Conservation (phyloP, 164 flowering plant genomes). For the Protea cynaroides region DNA sequence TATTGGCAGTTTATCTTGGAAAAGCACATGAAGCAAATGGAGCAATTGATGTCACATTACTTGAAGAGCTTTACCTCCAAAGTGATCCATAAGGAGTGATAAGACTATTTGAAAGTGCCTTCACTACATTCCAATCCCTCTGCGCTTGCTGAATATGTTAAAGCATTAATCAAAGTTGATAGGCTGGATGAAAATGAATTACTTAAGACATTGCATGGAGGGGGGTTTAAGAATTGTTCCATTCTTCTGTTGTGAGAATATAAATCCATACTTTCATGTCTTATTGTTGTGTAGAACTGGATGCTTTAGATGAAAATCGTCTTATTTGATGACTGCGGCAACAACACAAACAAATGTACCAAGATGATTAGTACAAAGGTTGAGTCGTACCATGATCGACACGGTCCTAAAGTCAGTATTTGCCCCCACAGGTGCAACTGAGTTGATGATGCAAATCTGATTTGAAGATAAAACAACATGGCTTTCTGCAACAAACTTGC, state of each 20-base stretch:
- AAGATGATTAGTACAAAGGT: too few relatives aligned
- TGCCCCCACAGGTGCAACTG: too few relatives aligned
- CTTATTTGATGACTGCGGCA: too few relatives aligned
- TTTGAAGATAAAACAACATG: too few relatives aligned
- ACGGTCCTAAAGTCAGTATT: too few relatives aligned
- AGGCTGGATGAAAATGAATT: constrained; percentile 58
- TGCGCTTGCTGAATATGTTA: constrained; percentile 67
- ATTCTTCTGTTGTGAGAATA: not conserved
- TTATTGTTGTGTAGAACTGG: too few relatives aligned
- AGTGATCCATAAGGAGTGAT: constrained; percentile 68
- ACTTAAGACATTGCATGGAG: constrained; percentile 58
- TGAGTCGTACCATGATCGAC: too few relatives aligned
- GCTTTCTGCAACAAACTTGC: too few relatives aligned
- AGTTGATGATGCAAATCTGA: too few relatives aligned
- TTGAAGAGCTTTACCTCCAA: constrained; percentile 41
- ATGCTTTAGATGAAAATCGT: too few relatives aligned
- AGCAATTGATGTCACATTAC: constrained; percentile 40
- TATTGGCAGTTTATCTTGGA: constrained; percentile 44
- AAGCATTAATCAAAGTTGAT: constrained; percentile 63
- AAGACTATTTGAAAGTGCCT: constrained; percentile 56
- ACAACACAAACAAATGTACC: too few relatives aligned
- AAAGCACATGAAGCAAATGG: constrained; percentile 45
- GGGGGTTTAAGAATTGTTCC: constrained; percentile 20
- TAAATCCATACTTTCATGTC: not conserved
- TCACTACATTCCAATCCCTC: constrained; percentile 50